Evolutionary conservation across 2,329 filamentous ascomycete species (phyloP), one percentile per base, ranked within the genome.

Genomic region (Dothideomycetidae sp.): DNA sequence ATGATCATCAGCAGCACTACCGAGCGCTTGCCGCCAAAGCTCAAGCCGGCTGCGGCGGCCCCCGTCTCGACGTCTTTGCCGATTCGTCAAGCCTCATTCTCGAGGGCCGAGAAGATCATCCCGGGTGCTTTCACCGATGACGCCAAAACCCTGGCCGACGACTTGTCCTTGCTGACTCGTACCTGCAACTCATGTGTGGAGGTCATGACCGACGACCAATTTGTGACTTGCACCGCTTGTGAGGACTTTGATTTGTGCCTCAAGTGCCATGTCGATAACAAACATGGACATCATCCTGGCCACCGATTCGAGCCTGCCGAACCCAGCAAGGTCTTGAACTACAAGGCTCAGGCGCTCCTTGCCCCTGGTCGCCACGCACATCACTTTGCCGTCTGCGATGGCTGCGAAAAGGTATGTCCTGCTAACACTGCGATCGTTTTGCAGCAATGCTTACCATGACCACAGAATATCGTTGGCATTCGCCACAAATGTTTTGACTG

Each of bases 401-500:
- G 83, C 29, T 98, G 92, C 57, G 82, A 96, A 50, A 79, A 74
- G 59, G 68, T 70, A 57, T 43, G 51, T 50, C 16, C 17, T 15
- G 29, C n/a, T n/a, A n/a, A n/a, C n/a, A n/a, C n/a, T n/a, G n/a
- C n/a, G n/a, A n/a, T n/a, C n/a, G n/a, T n/a, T n/a, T n/a, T n/a
- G n/a, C n/a, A n/a, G n/a, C n/a, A n/a, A n/a, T n/a, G 12, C 30
- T 16, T 30, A 49, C 57, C 41, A 57, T 36, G 16, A 29, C 37
- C 33, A 23, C 44, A 77, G 69, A 76, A 75, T 57, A 90, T 98
- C 51, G 68, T 71, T 49, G 92, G 90, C 49, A 70, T 93, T 40
- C 88, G 90, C 49, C 80, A 96, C 72, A 98, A 98, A 70, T 98
- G 90, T 58, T 68, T 96, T 46, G 78, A 84, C 56, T 98, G 90